Base-by-base conservation (phyloP, 345 rosid genomes). In the Populus deltoides region DNA sequence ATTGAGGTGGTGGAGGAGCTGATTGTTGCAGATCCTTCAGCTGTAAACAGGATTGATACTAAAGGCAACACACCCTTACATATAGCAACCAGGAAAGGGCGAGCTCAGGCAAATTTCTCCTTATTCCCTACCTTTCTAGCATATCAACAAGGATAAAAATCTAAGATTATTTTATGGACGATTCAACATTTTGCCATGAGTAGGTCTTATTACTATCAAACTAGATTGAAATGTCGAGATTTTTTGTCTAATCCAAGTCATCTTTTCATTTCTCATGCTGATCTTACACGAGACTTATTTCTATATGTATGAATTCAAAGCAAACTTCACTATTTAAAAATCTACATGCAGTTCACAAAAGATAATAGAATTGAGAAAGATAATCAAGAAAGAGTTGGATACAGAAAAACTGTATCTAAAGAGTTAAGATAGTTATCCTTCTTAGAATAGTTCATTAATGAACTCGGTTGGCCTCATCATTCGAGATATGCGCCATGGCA, bases 21-120 rank as follows among this genome's bases (percentile, higher is more conserved):
- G 86, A 90, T 93, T 76, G 83, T 81, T 47, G 91, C 90, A 5
- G 89, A 89, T 71, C 90, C 94, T 8, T 82, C 90, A 4, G 76
- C 84, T 2, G 71, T 90, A 71, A 92, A 93, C 82, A 87, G 90
- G 89, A 86, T 86, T 51, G 98, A 94, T 78, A 82, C 84, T 8
- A 94, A 91, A 74, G 97, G 98, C 59, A 94, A 92, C 80, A 81
- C 95, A 17, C 74, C 94, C 17, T 83, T 94, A 86, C 98, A 94
- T 79, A 90, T 94, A 47, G 92, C 97, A 15, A 78, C 91, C 35
- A 75, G 97, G 39, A 94, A 94, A 86, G 97, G 97, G 71, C 90
- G 98, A 90, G 80, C 79, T 77, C 87, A 90, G 95, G 97, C 92
- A 86, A 69, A 43, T 72, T 20, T 18, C 29, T 57, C 62, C 62